Percentiles rank a stretch among this genome's conserved stretches.
Conservation (phyloP, 1,139 yeast species). For the Entelexis paramagnoliae region DNA sequence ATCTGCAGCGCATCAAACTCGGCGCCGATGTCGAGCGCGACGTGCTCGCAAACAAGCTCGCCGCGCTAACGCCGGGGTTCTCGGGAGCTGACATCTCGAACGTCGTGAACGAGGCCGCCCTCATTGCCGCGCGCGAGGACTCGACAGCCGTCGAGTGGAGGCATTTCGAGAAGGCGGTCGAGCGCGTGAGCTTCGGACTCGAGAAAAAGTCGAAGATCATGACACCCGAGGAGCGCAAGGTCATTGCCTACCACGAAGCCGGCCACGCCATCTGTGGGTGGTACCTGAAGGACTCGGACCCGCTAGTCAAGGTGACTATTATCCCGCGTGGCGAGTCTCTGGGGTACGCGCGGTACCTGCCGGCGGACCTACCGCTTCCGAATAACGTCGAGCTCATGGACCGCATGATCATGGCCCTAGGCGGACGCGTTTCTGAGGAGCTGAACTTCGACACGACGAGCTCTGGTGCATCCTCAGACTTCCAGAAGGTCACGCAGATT, state of each 20-base stretch:
- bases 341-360: constrained; percentile 96
- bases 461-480: constrained; percentile 92
- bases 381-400: constrained; percentile 70
- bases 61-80: constrained; percentile 95
- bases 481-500: constrained; percentile 89
- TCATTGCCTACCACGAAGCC: constrained; percentile 96
- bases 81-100: constrained; percentile 98
- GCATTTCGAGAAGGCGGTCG: constrained; percentile 93
- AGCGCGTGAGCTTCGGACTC: constrained; percentile 91
- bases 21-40: constrained; percentile 33
- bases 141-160: constrained; percentile 56
- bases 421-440: constrained; percentile 95
- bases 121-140: constrained; percentile 82
- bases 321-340: constrained; percentile 94
- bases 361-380: constrained; percentile 81
- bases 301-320: constrained; percentile 85
- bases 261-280: constrained; percentile 99
- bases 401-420: constrained; percentile 93
- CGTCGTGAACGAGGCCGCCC: constrained; percentile 93
- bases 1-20: constrained; percentile 57
- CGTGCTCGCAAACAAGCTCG: constrained; percentile 69
- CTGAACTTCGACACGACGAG: constrained; percentile 81
- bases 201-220: constrained; percentile 82
- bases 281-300: constrained; percentile 83
- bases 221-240: constrained; percentile 69